Evolutionary conservation across 306 rosid species (phyloP).

Genomic region (Gastrolobium bilobum): DNA sequence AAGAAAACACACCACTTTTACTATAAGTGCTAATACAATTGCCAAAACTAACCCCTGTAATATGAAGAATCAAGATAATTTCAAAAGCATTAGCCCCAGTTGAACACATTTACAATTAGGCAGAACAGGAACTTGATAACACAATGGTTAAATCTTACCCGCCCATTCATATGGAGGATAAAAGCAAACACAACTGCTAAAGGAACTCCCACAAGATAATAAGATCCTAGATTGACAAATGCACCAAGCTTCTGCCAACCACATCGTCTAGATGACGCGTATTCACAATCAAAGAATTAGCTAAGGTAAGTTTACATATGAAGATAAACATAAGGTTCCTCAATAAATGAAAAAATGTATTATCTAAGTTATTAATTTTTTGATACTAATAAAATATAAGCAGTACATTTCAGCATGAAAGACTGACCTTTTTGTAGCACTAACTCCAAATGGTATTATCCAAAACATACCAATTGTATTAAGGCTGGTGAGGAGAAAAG

Average conservation of each 20-base stretch:
- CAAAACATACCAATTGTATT: slow-evolving; percentile 62
- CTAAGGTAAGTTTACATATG: no score
- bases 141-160: slow-evolving; percentile 14
- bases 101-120: not conserved
- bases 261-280: no score
- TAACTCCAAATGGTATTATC: slow-evolving; percentile 69
- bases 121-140: not conserved
- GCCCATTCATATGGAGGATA: slow-evolving; percentile 15
- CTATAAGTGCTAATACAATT: slow-evolving; percentile 32
- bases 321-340: no score
- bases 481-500: slow-evolving; percentile 50
- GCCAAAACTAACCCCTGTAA: slow-evolving; percentile 54
- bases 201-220: no score
- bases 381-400: not conserved
- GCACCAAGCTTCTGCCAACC: no score
- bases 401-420: not conserved
- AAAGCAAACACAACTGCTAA: no score
- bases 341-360: no score
- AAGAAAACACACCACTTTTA: slow-evolving; percentile 50
- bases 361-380: not conserved
- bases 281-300: no score
- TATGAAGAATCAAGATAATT: not conserved
- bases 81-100: not conserved
- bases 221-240: no score
- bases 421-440: slow-evolving; percentile 70